These are phyloP conservation scores for Penicillium goetzii DNA, from an alignment of 495 filamentous ascomycete genomes.

Conservation along the genomic window DNA sequence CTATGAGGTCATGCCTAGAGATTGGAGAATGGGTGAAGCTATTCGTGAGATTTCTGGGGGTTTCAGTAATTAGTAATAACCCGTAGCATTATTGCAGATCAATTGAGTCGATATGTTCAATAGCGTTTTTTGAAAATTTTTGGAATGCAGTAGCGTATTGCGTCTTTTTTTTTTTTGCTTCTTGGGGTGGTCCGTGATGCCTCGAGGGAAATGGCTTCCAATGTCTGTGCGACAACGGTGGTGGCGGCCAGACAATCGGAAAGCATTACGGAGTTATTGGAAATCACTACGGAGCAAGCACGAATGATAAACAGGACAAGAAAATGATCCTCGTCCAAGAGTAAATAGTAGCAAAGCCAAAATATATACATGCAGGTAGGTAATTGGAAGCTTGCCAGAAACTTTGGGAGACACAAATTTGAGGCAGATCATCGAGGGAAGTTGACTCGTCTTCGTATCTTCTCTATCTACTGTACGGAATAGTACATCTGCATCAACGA, in stretches of 20 bases:
- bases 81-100: background rate
- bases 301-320: background rate
- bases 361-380: background rate
- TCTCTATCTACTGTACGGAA: background rate
- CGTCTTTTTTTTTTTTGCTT: conserved; percentile 6
- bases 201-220: conserved; percentile 1
- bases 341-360: conserved; percentile 5
- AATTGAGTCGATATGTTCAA: background rate
- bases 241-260: background rate
- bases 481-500: background rate
- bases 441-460: conserved; percentile 1
- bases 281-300: background rate
- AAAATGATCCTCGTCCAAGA: background rate
- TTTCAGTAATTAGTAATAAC: background rate
- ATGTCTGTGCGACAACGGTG: conserved; percentile 2
- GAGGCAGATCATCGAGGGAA: background rate
- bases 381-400: background rate
- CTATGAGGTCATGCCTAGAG: conserved; percentile 1
- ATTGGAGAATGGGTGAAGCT: background rate
- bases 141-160: background rate
- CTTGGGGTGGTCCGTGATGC: background rate
- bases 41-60: background rate
- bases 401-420: background rate
- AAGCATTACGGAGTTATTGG: background rate
- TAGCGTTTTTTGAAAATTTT: background rate